Base-by-base conservation (phyloP, 2,329 filamentous ascomycete species). In the Domatiomyces catenatus region DNA sequence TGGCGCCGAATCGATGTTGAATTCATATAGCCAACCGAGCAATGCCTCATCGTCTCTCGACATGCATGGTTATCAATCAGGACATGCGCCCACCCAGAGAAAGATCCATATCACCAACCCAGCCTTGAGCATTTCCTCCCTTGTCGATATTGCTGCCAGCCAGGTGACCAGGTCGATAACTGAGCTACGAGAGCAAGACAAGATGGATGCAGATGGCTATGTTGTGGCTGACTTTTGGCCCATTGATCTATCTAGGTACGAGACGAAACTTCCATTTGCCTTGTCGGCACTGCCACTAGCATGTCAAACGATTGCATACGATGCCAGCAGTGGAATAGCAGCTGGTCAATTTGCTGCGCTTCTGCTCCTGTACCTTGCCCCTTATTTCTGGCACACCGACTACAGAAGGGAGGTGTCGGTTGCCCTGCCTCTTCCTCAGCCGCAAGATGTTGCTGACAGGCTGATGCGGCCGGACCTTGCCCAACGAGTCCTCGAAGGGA, bases 291-390 rank as follows among this genome's bases (percentile, higher is more conserved):
- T 60, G 28, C 56, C 58, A 1, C 44, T 59, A 42, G 52, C 59
- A 44, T 59, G 55, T 50, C 55, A 58, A 49, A 54, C 51, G 22
- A 56, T 60, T 47, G 54, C 53, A 32, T 57, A 55, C 48, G 55
- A 59, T 50, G 43, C 56, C 22, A 50, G 65, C 72, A 57, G 63
- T 73, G 44, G 63, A 62, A 42, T 65, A 66, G 53, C 63, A 70
- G 36, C 60, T 72, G 68, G 68, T 7, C 74, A 76, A 57, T 69
- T 71, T 42, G 65, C 71, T 1, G 66, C 71, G 1, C 62, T 70
- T 26, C 62, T 76, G 2, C 58, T 75, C 10, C 63, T 74, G 5
- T 64, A 75, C 15, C 54, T 75, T 5, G 56, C 52, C 60, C 66
- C 20, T 67, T 73, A 32, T 60, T 74, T 53, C 61, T 75, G 26